These are phyloP conservation scores for Xerocomellus chrysenteron DNA, from an alignment of 768 basidiomycete genomes.

Conservation along the genomic window DNA sequence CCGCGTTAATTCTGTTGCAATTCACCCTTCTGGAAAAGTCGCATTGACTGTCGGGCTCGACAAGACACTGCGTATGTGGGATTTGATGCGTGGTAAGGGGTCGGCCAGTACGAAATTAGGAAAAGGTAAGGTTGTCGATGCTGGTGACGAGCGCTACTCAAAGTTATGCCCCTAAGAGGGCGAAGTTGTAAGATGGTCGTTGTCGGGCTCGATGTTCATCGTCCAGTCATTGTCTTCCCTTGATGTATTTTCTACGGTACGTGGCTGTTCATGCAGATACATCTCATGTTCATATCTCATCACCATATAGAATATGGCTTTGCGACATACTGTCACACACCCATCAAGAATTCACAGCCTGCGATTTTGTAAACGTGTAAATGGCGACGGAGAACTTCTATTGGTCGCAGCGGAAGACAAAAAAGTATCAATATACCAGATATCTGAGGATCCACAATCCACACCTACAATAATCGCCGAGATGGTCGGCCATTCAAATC, in stretches of 20 bases:
- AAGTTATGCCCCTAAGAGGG: conserved; percentile 56
- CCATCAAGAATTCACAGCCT: conserved; percentile 84
- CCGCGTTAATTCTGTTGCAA: conserved; percentile 83
- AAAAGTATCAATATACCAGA: conserved; percentile 74
- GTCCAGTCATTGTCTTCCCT: conserved; percentile 76
- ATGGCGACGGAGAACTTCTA: conserved; percentile 62
- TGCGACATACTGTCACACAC: conserved; percentile 72
- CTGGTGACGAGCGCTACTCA: background rate
- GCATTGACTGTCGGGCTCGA: conserved; percentile 92
- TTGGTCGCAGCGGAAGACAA: conserved; percentile 90
- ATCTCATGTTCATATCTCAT: background rate
- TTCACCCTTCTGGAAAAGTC: conserved; percentile 92
- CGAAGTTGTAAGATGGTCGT: conserved; percentile 89
- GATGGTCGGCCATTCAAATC: conserved; percentile 80
- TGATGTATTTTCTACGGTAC: conserved; percentile 81
- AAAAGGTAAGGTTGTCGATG: conserved; percentile 54
- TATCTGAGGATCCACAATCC: conserved; percentile 45
- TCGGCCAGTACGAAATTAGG: conserved; percentile 87
- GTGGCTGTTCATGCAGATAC: background rate
- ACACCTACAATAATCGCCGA: conserved; percentile 63
- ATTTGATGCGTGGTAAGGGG: conserved; percentile 92
- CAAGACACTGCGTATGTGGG: conserved; percentile 93
- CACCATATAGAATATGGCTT: conserved; percentile 65
- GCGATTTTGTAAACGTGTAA: conserved; percentile 64
- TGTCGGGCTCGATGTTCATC: conserved; percentile 71